phyloP scores from a whole-genome alignment of 164 flowering plant genomes.

The Sextonia rubra region DNA sequence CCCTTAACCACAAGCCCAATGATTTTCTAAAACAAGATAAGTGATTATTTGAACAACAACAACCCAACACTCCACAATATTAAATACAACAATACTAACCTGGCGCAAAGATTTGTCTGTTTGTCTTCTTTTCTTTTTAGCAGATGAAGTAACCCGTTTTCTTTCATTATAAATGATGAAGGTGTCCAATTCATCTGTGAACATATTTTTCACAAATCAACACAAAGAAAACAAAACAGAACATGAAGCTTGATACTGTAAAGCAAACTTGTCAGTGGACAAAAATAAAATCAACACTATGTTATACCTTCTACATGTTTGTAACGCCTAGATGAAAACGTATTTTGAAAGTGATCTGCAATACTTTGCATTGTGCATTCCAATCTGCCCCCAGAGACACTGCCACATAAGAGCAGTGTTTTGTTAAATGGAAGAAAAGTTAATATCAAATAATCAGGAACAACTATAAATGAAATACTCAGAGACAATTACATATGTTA shows the following conservation, averaged over 20 bases:
- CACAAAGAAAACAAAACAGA: neutral
- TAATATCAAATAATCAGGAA: too few species aligned
- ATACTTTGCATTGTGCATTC: conserved; percentile 99
- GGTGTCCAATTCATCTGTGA: conserved; percentile 71
- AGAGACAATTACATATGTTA: too few species aligned
- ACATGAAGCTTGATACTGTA: neutral
- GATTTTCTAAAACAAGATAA: neutral
- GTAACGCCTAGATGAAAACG: conserved; percentile 49
- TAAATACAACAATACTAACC: conserved; percentile 33
- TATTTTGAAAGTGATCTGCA: conserved; percentile 75
- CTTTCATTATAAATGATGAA: conserved; percentile 84
- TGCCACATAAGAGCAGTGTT: conserved; percentile 11
- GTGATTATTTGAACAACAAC: neutral
- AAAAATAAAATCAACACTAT: neutral
- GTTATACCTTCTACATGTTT: conserved; percentile 65
- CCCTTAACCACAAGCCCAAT: neutral
- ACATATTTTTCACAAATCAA: neutral
- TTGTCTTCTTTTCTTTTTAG: conserved; percentile 70
- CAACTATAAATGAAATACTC: neutral
- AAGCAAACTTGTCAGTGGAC: neutral
- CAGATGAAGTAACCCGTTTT: conserved; percentile 96
- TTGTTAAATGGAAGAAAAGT: too few species aligned
- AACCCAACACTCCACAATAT: neutral
- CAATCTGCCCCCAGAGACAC: conserved; percentile 86
- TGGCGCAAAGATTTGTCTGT: conserved; percentile 69